Percentiles rank a stretch among this genome's conserved stretches.
Evolutionary conservation across 2,329 filamentous ascomycete species (phyloP).

Genomic region (Penicillium sp.): DNA sequence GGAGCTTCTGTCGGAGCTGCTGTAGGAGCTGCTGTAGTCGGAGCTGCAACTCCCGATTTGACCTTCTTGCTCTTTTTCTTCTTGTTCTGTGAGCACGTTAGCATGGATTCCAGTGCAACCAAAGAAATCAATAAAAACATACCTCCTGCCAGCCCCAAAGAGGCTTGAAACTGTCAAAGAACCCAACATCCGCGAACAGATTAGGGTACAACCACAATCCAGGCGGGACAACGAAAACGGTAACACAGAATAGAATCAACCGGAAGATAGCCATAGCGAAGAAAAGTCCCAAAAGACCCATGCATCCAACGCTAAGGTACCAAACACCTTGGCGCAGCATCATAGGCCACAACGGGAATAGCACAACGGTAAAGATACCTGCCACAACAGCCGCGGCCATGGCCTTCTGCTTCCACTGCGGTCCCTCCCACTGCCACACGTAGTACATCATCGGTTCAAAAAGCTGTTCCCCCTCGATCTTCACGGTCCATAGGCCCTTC

Average conservation of each 20-base stretch:
- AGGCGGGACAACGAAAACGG: slow-evolving; percentile 79
- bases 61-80: slow-evolving; percentile 44
- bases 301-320: slow-evolving; percentile 93
- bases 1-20: slow-evolving; percentile 15
- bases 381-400: slow-evolving; percentile 82
- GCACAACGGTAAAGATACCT: slow-evolving; percentile 81
- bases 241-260: slow-evolving; percentile 89
- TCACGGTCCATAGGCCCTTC: slow-evolving; percentile 95
- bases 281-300: slow-evolving; percentile 87
- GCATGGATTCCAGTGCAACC: neutral
- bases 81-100: slow-evolving; percentile 18
- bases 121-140: slow-evolving; percentile 31
- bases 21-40: neutral
- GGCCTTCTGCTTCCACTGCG: slow-evolving; percentile 89
- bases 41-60: slow-evolving; percentile 19
- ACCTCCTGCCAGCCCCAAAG: slow-evolving; percentile 99
- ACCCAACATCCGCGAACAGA: slow-evolving; percentile 96
- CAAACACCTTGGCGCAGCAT: slow-evolving; percentile 90
- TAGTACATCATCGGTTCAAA: slow-evolving; percentile 71
- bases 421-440: slow-evolving; percentile 92
- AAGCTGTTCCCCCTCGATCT: slow-evolving; percentile 95
- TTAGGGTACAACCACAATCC: slow-evolving; percentile 99
- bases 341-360: slow-evolving; percentile 96
- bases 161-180: slow-evolving; percentile 94
- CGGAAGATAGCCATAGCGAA: slow-evolving; percentile 98